Percentiles rank a stretch among this genome's conserved stretches.
phyloP scores from a whole-genome alignment of 768 basidiomycete species.

The Psilocybe azurescens region DNA sequence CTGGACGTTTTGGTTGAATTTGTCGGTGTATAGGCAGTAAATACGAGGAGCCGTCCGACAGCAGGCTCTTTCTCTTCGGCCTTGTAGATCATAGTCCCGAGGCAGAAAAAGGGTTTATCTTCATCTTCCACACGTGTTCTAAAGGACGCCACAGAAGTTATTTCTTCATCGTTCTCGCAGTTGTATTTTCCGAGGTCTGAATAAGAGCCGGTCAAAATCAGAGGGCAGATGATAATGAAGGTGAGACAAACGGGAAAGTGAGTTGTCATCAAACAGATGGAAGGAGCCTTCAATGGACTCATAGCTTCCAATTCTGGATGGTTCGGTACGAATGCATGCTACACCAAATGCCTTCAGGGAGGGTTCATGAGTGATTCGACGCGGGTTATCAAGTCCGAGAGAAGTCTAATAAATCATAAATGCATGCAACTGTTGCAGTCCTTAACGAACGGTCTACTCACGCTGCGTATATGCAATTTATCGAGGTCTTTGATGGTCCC shows the following conservation, averaged over 20 bases:
- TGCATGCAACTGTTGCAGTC: constrained; percentile 1
- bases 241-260: constrained; percentile 60
- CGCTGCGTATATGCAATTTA: constrained; percentile 83
- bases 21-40: constrained; percentile 41
- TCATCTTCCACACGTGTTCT: constrained; percentile 33
- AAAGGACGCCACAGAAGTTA: constrained; percentile 55
- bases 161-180: constrained; percentile 62
- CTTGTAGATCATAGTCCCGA: constrained; percentile 50
- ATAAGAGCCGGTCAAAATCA: background rate
- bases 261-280: constrained; percentile 66
- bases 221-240: background rate
- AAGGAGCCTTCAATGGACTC: constrained; percentile 59
- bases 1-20: constrained; percentile 27
- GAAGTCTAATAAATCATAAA: constrained; percentile 51
- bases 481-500: constrained; percentile 72
- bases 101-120: constrained; percentile 49
- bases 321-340: constrained; percentile 58
- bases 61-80: constrained; percentile 54
- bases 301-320: constrained; percentile 56
- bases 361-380: constrained; percentile 65
- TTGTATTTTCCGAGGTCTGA: constrained; percentile 53
- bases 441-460: constrained; percentile 34
- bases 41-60: constrained; percentile 66
- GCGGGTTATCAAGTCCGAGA: constrained; percentile 76
- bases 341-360: constrained; percentile 66